phyloP scores from a whole-genome alignment of 2,329 filamentous ascomycete genomes.

The Clonostachys rosea region DNA sequence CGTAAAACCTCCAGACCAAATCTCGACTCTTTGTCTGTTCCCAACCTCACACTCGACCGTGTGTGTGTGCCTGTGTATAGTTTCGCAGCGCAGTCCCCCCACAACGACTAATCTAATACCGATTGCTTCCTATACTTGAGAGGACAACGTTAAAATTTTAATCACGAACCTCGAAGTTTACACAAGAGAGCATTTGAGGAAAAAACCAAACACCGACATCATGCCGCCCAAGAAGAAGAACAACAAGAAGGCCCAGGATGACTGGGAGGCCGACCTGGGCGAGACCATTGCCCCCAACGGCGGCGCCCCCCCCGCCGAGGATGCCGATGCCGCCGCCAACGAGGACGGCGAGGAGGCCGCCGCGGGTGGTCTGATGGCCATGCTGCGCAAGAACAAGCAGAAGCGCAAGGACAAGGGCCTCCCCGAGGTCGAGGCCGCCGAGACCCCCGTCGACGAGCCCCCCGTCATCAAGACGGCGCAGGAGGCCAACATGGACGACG shows the following conservation, averaged over 20 bases:
- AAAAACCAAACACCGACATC: conserved; percentile 20
- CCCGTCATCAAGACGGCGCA: conserved; percentile 47
- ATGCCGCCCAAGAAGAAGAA: conserved; percentile 96
- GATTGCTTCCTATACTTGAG: neutral
- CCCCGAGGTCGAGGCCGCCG: conserved; percentile 63
- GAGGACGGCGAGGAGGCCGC: conserved; percentile 44
- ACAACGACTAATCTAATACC: too few relatives aligned
- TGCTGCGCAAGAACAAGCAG: conserved; percentile 75
- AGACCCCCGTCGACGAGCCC: conserved; percentile 55
- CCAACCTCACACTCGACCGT: too few relatives aligned
- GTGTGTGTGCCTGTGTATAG: too few relatives aligned
- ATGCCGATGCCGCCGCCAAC: conserved; percentile 38
- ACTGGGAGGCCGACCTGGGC: conserved; percentile 92
- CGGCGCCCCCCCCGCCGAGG: conserved; percentile 20
- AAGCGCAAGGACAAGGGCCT: conserved; percentile 89
- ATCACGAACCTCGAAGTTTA: neutral
- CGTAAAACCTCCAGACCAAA: neutral
- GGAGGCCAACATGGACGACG: conserved; percentile 80
- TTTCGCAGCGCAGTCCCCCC: too few relatives aligned
- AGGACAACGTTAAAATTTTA: neutral
- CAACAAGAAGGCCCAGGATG: conserved; percentile 77
- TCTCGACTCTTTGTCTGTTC: too few relatives aligned
- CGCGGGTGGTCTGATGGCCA: conserved; percentile 69
- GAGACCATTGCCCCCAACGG: conserved; percentile 65
- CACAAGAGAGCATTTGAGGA: neutral